phyloP scores from a whole-genome alignment of 495 filamentous ascomycete species.

The Hypomontagnella submonticulosa region DNA sequence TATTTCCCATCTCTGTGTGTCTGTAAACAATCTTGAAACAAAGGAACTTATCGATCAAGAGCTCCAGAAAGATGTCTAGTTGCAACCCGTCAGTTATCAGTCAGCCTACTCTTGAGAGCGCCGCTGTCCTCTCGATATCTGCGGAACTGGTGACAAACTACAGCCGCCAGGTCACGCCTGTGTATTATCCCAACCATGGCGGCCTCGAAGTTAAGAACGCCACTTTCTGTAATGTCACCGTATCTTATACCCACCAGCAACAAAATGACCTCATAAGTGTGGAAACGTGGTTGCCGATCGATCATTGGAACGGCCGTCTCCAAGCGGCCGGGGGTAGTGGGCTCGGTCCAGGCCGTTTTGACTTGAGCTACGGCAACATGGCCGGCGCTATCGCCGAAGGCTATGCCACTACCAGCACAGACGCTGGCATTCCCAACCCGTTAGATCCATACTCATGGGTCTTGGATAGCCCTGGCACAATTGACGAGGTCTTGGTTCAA shows the following conservation, averaged over 20 bases:
- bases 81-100: constrained; percentile 15
- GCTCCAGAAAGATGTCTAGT: constrained; percentile 11
- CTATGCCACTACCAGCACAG: constrained; percentile 48
- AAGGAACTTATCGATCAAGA: background rate
- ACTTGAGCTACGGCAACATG: constrained; percentile 38
- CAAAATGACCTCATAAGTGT: constrained; percentile 51
- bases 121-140: constrained; percentile 11
- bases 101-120: constrained; percentile 8
- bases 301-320: constrained; percentile 56
- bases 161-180: constrained; percentile 22
- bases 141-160: constrained; percentile 30
- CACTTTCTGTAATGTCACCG: constrained; percentile 60
- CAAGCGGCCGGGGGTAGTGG: constrained; percentile 56
- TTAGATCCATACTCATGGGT: constrained; percentile 31
- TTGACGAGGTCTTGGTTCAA: constrained; percentile 19
- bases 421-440: constrained; percentile 39
- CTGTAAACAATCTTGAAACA: background rate
- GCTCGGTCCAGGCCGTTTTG: constrained; percentile 44
- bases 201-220: constrained; percentile 19
- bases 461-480: constrained; percentile 15
- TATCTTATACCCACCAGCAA: constrained; percentile 57
- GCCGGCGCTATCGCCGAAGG: constrained; percentile 44
- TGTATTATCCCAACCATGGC: constrained; percentile 30
- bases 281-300: constrained; percentile 52
- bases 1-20: background rate